Conservation (phyloP, 139 green algal genomes). For the Chlorella sp. region DNA sequence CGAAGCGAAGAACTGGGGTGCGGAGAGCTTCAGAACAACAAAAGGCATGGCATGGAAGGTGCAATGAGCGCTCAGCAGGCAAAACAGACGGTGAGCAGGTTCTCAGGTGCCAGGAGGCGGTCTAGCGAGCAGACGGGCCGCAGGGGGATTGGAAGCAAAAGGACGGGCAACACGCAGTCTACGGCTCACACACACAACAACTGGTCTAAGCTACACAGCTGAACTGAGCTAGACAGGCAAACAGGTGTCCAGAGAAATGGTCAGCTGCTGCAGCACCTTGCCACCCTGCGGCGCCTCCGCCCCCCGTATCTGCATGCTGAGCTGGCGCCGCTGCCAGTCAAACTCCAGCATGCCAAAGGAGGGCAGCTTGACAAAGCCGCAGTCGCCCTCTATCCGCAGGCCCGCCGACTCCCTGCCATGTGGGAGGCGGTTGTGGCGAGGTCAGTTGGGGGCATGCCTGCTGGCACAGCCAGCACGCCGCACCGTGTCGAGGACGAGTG, state of each 20-base stretch:
- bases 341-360: slow-evolving; percentile 24
- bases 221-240: background rate
- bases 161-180: too few species aligned
- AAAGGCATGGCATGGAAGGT: too few species aligned
- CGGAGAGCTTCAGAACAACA: too few species aligned
- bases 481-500: too few species aligned
- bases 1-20: too few species aligned
- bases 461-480: background rate
- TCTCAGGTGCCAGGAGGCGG: too few species aligned
- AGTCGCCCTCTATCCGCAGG: slow-evolving; percentile 22
- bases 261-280: slow-evolving; percentile 32
- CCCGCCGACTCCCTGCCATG: background rate
- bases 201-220: too few species aligned
- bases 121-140: too few species aligned
- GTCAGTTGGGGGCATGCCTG: background rate
- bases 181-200: too few species aligned
- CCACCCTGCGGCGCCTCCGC: slow-evolving; percentile 7
- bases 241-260: slow-evolving; percentile 22
- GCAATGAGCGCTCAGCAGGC: too few species aligned
- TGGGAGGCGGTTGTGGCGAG: background rate
- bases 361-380: slow-evolving; percentile 20
- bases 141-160: too few species aligned
- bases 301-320: slow-evolving; percentile 37
- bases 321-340: background rate
- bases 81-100: too few species aligned